phyloP scores from a whole-genome alignment of 176 grass and related monocot genomes.

The Musa schizocarpa region DNA sequence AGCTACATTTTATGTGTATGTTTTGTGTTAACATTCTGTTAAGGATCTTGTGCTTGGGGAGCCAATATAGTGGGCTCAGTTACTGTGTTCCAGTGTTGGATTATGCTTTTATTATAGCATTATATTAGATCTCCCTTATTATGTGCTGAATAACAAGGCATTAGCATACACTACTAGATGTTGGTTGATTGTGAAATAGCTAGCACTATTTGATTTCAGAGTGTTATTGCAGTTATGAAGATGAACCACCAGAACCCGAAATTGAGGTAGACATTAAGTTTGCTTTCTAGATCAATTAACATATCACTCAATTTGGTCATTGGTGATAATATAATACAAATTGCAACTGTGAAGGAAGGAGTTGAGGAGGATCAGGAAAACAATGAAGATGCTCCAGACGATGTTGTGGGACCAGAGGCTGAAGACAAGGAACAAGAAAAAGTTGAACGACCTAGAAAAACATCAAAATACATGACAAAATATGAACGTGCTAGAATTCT shows the following conservation, averaged over 20 bases:
- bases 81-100: background rate
- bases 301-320: background rate
- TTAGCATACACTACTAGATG: background rate
- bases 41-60: background rate
- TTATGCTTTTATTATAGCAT: background rate
- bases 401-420: slow-evolving; percentile 39
- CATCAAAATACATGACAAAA: slow-evolving; percentile 86
- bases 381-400: slow-evolving; percentile 56
- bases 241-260: slow-evolving; percentile 69
- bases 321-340: background rate
- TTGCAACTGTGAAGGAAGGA: slow-evolving; percentile 45
- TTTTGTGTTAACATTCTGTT: background rate
- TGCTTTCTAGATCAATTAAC: slow-evolving; percentile 1
- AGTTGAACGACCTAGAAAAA: slow-evolving; percentile 38
- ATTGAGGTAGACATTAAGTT: slow-evolving; percentile 38
- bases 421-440: slow-evolving; percentile 62
- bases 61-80: background rate
- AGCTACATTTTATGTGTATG: background rate
- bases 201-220: background rate
- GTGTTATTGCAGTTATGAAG: slow-evolving; percentile 51
- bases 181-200: background rate
- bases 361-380: slow-evolving; percentile 61
- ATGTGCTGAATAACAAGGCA: no score
- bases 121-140: background rate
- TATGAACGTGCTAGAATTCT: slow-evolving; percentile 93